Evolutionary conservation across 345 rosid species (phyloP).

Genomic region (Syzygium oleosum): DNA sequence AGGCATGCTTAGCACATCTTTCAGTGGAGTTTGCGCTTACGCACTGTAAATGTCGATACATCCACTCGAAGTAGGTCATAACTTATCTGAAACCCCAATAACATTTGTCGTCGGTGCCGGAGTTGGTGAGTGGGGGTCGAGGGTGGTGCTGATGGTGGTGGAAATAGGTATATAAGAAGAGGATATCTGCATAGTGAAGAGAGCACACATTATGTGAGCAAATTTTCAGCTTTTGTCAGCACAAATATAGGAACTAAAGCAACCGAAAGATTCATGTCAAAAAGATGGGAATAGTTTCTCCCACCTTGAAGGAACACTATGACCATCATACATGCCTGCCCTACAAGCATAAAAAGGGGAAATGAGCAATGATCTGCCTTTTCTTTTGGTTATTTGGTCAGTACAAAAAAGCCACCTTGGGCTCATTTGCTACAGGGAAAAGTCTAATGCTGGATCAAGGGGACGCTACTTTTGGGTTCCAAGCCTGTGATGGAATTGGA

Average conservation of each 20-base stretch:
- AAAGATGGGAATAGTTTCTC: background rate
- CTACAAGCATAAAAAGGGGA: background rate
- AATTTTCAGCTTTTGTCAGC: background rate
- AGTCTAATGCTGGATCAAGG: background rate
- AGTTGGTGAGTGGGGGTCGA: background rate
- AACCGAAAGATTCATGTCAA: background rate
- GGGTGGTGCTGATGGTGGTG: slow-evolving; percentile 5
- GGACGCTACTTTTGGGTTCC: background rate
- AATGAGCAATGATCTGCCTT: background rate
- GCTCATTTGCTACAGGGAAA: background rate
- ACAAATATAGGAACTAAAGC: background rate
- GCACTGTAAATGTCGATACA: background rate
- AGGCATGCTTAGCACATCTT: background rate
- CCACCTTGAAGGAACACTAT: background rate
- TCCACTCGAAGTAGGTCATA: slow-evolving; percentile 24
- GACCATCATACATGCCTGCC: background rate
- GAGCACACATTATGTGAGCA: background rate
- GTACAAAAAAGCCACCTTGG: background rate
- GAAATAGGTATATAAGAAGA: background rate
- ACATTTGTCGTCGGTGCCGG: background rate
- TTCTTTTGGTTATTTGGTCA: background rate
- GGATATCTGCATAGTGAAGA: background rate
- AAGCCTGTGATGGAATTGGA: background rate
- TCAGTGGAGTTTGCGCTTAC: background rate
- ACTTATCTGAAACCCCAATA: slow-evolving; percentile 8